Base-by-base conservation (phyloP, 768 basidiomycete species). In the Lentinula aciculospora region DNA sequence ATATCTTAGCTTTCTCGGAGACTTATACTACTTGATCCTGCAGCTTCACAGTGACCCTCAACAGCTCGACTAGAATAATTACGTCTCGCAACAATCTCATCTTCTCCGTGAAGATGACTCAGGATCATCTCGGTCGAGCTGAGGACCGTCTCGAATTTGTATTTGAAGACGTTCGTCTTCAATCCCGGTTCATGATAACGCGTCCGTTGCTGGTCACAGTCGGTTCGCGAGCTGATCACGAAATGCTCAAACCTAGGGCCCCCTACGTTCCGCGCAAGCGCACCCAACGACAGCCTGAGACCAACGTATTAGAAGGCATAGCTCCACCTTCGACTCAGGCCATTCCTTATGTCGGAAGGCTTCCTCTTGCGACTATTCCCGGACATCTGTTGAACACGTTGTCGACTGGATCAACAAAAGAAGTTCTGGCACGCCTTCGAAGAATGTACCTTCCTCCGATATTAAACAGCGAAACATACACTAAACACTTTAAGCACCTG, bases 71-170 rank as follows among this genome's bases (percentile, higher is more conserved):
- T 34, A 23, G 19, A 6, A 29, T 28, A 12, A 23, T 56, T 9
- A 31, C 23, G n/a, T 59, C 31, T 40, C 47, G 57, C n/a, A 27
- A 21, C 6, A 17, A n/a, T 3, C 23, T 60, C 1, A n/a, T 3
- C 4, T 36, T 70, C 17, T 9, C 23, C 1, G 56, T 69, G 4
- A 58, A 44, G 10, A 68, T 70, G 51, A 47, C 29, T 3, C 64
- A 65, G 8, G 31, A 17, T 31, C 44, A 57, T 17, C 60, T 53
- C 29, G 84, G 85, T 9, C 71, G 79, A 2, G 82, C 74, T 58
- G 74, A 82, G 51, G 82, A 82, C 45, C 76, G 81, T 0, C 58
- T 81, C 3, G 83, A 86, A 60, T 59, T 88, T 19, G 53, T 74
- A 0, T 81, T 88, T 63, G 67, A 80, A 60, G 80, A 84, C 60